phyloP scores from a whole-genome alignment of 2,329 filamentous ascomycete genomes.

The Geosmithia putterillii region DNA sequence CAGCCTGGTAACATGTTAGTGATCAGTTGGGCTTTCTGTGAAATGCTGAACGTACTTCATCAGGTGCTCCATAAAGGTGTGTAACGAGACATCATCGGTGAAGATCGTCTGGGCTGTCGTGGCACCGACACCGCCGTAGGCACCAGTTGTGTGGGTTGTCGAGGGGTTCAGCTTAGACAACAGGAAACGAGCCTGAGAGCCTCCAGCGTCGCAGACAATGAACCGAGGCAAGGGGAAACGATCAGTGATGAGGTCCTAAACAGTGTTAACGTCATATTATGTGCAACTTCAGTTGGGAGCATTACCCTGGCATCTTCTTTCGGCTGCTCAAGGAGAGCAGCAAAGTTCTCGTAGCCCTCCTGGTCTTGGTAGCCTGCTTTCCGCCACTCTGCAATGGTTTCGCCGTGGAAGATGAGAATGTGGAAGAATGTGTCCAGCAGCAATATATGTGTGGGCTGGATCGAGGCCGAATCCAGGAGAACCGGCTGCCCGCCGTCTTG shows the following conservation, averaged over 20 bases:
- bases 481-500: constrained; percentile 88
- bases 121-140: constrained; percentile 75
- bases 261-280: constrained; percentile 10
- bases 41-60: constrained; percentile 67
- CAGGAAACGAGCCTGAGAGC: constrained; percentile 93
- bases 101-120: constrained; percentile 96
- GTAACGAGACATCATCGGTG: constrained; percentile 93
- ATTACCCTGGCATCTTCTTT: constrained; percentile 91
- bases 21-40: not conserved
- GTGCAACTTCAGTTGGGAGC: constrained; percentile 6
- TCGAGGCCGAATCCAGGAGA: constrained; percentile 90
- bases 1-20: constrained; percentile 25
- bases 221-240: constrained; percentile 97
- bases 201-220: constrained; percentile 97
- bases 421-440: constrained; percentile 98
- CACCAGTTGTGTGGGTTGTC: constrained; percentile 87
- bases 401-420: constrained; percentile 97
- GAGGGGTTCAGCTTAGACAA: constrained; percentile 95
- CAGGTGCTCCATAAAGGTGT: constrained; percentile 98
- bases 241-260: constrained; percentile 85
- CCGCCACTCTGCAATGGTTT: constrained; percentile 95
- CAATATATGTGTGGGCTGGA: constrained; percentile 86
- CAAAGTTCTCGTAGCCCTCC: constrained; percentile 96
- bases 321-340: constrained; percentile 72
- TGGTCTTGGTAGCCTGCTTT: constrained; percentile 97